Evolutionary conservation across 2,329 filamentous ascomycete genomes (phyloP).

Genomic region (Aureobasidium sp.): DNA sequence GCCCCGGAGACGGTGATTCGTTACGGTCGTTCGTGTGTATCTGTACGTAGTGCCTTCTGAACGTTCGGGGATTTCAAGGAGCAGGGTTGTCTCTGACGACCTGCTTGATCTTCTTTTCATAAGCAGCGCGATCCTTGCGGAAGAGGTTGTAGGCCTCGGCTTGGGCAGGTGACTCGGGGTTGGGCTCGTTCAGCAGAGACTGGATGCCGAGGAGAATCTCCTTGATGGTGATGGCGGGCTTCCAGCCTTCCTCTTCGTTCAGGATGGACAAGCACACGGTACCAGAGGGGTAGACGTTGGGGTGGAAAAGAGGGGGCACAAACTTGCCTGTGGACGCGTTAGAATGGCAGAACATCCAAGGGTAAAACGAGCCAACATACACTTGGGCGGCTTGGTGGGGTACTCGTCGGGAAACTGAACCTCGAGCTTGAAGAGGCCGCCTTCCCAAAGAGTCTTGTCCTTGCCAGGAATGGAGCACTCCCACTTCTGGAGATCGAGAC

Average conservation of each 20-base stretch:
- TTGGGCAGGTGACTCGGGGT: conserved; percentile 92
- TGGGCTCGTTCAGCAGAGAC: conserved; percentile 90
- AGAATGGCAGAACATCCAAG: background rate
- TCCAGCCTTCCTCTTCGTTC: conserved; percentile 98
- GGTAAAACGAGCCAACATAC: conserved; percentile 48
- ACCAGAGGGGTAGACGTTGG: conserved; percentile 96
- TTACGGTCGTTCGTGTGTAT: background rate
- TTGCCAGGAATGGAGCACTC: conserved; percentile 95
- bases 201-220: conserved; percentile 95
- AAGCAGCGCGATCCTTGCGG: conserved; percentile 80
- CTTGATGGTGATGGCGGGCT: conserved; percentile 96
- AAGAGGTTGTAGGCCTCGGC: conserved; percentile 96
- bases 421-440: conserved; percentile 91
- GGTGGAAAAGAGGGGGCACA: conserved; percentile 89
- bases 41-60: background rate
- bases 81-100: conserved; percentile 87
- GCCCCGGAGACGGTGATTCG: too few species aligned
- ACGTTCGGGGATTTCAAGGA: conserved; percentile 42
- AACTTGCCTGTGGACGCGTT: conserved; percentile 69
- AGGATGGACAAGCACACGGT: conserved; percentile 95
- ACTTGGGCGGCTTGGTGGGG: conserved; percentile 97
- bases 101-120: conserved; percentile 79
- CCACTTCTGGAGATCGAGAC: conserved; percentile 90
- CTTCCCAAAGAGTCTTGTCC: conserved; percentile 94
- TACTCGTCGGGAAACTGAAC: conserved; percentile 96